Base-by-base conservation (phyloP, 345 rosid genomes). In the Gossypium bickii region DNA sequence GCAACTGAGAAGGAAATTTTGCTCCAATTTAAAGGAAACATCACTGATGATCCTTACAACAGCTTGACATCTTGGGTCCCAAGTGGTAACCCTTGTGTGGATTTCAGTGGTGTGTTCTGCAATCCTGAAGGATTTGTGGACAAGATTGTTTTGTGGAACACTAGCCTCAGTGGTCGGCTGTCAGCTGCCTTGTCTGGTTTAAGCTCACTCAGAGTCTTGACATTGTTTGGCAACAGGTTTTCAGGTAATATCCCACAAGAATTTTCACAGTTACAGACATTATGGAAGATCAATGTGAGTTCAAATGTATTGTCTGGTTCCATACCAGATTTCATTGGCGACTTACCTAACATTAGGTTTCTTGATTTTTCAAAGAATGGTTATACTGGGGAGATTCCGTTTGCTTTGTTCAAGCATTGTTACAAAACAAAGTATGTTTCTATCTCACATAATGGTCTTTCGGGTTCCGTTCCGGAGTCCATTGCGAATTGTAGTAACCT, bases 201-300 rank as follows among this genome's bases (percentile, higher is more conserved):
- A 68, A 83, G 69, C 78, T 89, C 82, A 60, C 53, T 95, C 74
- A 88, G 98, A 76, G 92, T 90, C 73, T 84, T 95, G 91, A 86
- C 91, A 72, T 89, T 95, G 86, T 95, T 81, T 78, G 97, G 98
- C 52, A 95, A 95, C 79, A 83, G 80, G 65, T 90, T 95, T 83
- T 83, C 89, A 44, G 96, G 99, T 74, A 92, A 89, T 52, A 75
- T 95, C 80, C 99, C 98, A 6, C 59, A 20, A 44, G 97, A 91
- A 75, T 95, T 88, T 82, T 86, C 84, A 7, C 79, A 82, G 67
- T 79, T 95, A 27, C 80, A 83, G 68, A 86, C 94, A 41, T 83
- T 95, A 71, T 89, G 98, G 98, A 93, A 90, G 86, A 93, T 95
- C 70, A 95, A 95, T 83, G 82, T 95, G 77, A 95, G 99, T 76